Conservation (phyloP, 106 monocot species). For the Apostasia shenzhenica region DNA sequence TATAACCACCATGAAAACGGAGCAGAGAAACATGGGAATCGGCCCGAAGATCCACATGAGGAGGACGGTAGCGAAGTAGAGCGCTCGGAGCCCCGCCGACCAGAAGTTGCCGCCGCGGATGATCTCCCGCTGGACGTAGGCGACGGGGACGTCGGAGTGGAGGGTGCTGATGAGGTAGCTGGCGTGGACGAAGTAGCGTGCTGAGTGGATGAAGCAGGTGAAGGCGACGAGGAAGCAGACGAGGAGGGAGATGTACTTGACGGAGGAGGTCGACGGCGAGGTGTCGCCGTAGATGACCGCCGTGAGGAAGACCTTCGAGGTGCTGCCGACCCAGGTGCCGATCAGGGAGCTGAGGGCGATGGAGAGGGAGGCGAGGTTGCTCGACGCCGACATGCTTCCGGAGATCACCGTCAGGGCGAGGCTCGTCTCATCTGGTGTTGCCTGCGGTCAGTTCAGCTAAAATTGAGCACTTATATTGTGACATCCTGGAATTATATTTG, state of each 20-base stretch:
- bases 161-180: slow-evolving; percentile 63
- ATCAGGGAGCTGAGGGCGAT: slow-evolving; percentile 78
- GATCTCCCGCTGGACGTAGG: slow-evolving; percentile 49
- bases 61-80: slow-evolving; percentile 60
- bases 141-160: slow-evolving; percentile 55
- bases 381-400: slow-evolving; percentile 47
- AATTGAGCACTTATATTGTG: not conserved
- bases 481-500: too few species aligned
- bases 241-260: slow-evolving; percentile 67
- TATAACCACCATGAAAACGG: slow-evolving; percentile 37
- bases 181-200: slow-evolving; percentile 66
- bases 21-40: slow-evolving; percentile 63
- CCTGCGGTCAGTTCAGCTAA: slow-evolving; percentile 8
- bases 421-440: slow-evolving; percentile 25
- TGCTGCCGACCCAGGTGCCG: slow-evolving; percentile 54
- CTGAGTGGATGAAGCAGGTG: slow-evolving; percentile 70
- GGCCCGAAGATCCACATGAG: slow-evolving; percentile 82
- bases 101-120: slow-evolving; percentile 61
- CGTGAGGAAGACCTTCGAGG: slow-evolving; percentile 36
- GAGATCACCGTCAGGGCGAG: slow-evolving; percentile 46
- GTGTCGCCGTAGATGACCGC: slow-evolving; percentile 56
- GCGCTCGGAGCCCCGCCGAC: slow-evolving; percentile 48
- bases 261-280: slow-evolving; percentile 31
- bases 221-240: slow-evolving; percentile 63
- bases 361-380: slow-evolving; percentile 54